Conservation (phyloP, 2,329 filamentous ascomycete species). For the Claviceps africana region DNA sequence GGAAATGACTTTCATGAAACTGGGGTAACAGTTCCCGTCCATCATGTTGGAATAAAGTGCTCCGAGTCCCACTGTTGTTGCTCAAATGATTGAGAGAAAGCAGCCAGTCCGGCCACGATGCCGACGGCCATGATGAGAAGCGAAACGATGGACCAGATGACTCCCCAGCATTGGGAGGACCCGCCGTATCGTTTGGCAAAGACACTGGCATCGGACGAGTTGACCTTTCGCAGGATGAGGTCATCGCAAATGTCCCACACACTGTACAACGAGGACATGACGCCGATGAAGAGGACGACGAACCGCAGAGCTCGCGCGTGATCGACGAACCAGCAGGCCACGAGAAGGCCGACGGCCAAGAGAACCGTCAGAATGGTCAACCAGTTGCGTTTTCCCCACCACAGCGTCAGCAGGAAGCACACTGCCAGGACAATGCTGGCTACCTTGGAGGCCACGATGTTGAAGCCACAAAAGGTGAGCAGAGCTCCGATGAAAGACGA, state of each 20-base stretch:
- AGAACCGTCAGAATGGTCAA: conserved; percentile 59
- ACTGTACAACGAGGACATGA: conserved; percentile 69
- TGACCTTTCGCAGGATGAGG: conserved; percentile 66
- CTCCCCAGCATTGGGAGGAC: conserved; percentile 67
- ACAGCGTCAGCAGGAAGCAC: conserved; percentile 65
- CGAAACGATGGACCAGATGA: conserved; percentile 64
- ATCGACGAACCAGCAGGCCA: conserved; percentile 68
- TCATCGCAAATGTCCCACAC: conserved; percentile 82
- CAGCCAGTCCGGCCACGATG: conserved; percentile 64
- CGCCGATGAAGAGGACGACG: conserved; percentile 66
- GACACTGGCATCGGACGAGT: conserved; percentile 64
- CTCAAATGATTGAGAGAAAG: conserved; percentile 55
- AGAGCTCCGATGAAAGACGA: conserved; percentile 64
- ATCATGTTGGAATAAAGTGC: conserved; percentile 42
- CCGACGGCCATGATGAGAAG: conserved; percentile 56
- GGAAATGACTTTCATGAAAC: no score
- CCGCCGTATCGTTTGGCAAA: conserved; percentile 68
- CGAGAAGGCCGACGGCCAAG: conserved; percentile 53
- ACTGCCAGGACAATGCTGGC: conserved; percentile 58
- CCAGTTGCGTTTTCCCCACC: conserved; percentile 72
- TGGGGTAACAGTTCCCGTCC: no score
- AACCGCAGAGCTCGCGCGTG: conserved; percentile 62
- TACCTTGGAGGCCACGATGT: conserved; percentile 70
- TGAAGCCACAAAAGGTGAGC: conserved; percentile 66
- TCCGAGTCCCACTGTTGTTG: conserved; percentile 57